A percentile compares a stretch with the other conserved stretches of the same genome.
Evolutionary conservation across 1,139 yeast species (phyloP).

Genomic region (Suhomyces bribrorum): DNA sequence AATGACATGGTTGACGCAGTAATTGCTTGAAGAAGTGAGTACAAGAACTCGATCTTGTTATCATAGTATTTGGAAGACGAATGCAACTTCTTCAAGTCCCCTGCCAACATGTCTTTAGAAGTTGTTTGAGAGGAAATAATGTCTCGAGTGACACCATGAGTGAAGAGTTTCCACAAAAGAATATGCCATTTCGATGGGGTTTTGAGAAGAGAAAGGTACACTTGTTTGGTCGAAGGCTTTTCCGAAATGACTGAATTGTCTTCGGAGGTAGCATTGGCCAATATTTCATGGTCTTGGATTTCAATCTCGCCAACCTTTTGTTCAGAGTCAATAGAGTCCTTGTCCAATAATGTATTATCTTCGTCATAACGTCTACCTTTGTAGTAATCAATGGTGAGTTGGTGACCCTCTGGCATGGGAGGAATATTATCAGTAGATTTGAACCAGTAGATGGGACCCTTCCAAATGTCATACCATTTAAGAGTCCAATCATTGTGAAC

Average conservation of each 20-base stretch:
- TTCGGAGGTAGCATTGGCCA: slow-evolving; percentile 16
- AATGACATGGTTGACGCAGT: slow-evolving; percentile 82
- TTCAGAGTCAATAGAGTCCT: slow-evolving; percentile 3
- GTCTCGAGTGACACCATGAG: slow-evolving; percentile 68
- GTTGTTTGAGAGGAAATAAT: slow-evolving; percentile 53
- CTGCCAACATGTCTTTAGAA: slow-evolving; percentile 34
- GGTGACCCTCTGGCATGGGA: slow-evolving; percentile 63
- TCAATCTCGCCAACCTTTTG: slow-evolving; percentile 13
- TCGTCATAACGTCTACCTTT: slow-evolving; percentile 54
- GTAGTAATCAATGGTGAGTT: slow-evolving; percentile 63
- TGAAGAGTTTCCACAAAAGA: slow-evolving; percentile 48
- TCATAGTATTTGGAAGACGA: slow-evolving; percentile 64
- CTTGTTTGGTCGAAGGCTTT: slow-evolving; percentile 36
- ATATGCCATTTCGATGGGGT: slow-evolving; percentile 58
- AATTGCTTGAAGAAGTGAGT: slow-evolving; percentile 67
- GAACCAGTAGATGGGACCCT: slow-evolving; percentile 62
- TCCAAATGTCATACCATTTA: slow-evolving; percentile 54
- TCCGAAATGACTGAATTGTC: slow-evolving; percentile 3
- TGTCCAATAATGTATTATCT: slow-evolving; percentile 16
- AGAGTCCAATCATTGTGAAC: slow-evolving; percentile 69
- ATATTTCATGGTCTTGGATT: slow-evolving; percentile 7
- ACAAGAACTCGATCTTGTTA: slow-evolving; percentile 69
- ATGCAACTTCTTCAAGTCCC: slow-evolving; percentile 54
- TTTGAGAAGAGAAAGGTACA: slow-evolving; percentile 45
- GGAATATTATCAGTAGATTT: slow-evolving; percentile 59